These are phyloP conservation scores for Pythium myriotylum DNA, from an alignment of 352 stramenopile genomes.

Conservation along the genomic window DNA sequence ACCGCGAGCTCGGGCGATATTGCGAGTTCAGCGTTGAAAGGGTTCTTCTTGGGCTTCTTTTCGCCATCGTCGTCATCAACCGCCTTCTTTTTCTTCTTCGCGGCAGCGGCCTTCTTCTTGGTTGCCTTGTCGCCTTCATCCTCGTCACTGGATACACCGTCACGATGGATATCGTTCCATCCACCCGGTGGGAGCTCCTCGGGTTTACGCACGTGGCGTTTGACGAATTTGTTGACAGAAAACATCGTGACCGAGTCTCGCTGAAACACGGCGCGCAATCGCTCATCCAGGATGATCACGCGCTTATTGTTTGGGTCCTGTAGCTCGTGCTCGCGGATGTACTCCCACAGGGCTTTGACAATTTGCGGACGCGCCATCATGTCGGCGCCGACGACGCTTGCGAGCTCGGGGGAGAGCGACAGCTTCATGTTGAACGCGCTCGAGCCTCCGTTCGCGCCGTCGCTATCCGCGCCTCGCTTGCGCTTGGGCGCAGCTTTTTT, in stretches of 20 bases:
- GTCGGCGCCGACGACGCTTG: slow-evolving; percentile 79
- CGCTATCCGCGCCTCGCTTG: slow-evolving; percentile 38
- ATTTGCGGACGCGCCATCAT: slow-evolving; percentile 91
- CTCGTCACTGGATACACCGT: slow-evolving; percentile 83
- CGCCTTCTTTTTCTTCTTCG: slow-evolving; percentile 63
- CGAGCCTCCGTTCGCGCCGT: slow-evolving; percentile 11
- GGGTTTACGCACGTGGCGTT: slow-evolving; percentile 81
- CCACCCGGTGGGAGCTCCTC: slow-evolving; percentile 60
- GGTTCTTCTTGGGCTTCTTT: slow-evolving; percentile 64
- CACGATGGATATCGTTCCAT: slow-evolving; percentile 75
- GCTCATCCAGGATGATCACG: slow-evolving; percentile 91
- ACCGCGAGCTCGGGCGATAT: slow-evolving; percentile 75
- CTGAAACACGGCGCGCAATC: slow-evolving; percentile 77
- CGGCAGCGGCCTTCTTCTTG: slow-evolving; percentile 59
- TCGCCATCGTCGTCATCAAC: slow-evolving; percentile 43
- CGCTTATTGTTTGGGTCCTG: slow-evolving; percentile 96
- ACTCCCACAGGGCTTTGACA: slow-evolving; percentile 96
- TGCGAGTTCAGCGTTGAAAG: slow-evolving; percentile 78
- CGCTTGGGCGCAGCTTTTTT: slow-evolving; percentile 57
- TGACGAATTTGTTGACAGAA: slow-evolving; percentile 89
- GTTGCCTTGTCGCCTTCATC: slow-evolving; percentile 56
- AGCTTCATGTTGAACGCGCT: slow-evolving; percentile 83
- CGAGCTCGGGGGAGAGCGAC: slow-evolving; percentile 77
- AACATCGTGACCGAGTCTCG: slow-evolving; percentile 89
- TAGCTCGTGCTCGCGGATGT: slow-evolving; percentile 94